A percentile compares a stretch with the other conserved stretches of the same genome.
Conservation (phyloP, 2,329 filamentous ascomycete genomes). For the Achaetomium macrosporum region DNA sequence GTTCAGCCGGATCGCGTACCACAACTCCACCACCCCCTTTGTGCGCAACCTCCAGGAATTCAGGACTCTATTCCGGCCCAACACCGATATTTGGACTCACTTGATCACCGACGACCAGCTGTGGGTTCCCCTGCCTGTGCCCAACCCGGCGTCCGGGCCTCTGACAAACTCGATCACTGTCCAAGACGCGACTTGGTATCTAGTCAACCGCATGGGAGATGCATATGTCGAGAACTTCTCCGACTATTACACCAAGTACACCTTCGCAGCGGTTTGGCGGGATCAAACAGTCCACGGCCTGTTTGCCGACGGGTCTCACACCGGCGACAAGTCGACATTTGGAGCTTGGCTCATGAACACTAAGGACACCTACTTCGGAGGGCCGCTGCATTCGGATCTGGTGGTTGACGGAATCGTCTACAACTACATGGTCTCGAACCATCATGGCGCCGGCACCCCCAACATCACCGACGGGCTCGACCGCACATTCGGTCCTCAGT, state of each 20-base stretch:
- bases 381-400: neutral
- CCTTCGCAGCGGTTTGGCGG: neutral
- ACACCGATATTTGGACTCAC: neutral
- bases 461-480: neutral
- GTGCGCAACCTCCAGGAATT: neutral
- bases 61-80: neutral
- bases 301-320: neutral
- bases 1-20: neutral
- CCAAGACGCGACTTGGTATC: neutral
- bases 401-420: neutral
- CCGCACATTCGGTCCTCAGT: neutral
- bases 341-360: neutral
- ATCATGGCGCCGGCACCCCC: neutral
- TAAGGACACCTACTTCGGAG: neutral
- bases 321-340: neutral
- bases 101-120: neutral
- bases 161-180: neutral
- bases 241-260: neutral
- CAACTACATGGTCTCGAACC: neutral
- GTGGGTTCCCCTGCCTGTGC: neutral
- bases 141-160: neutral
- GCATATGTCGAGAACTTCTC: neutral
- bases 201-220: neutral
- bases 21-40: neutral
- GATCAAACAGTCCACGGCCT: neutral